Evolutionary conservation across 805 yeast species (phyloP), one percentile per base, ranked within the genome.

Genomic region (Lachancea cidri): DNA sequence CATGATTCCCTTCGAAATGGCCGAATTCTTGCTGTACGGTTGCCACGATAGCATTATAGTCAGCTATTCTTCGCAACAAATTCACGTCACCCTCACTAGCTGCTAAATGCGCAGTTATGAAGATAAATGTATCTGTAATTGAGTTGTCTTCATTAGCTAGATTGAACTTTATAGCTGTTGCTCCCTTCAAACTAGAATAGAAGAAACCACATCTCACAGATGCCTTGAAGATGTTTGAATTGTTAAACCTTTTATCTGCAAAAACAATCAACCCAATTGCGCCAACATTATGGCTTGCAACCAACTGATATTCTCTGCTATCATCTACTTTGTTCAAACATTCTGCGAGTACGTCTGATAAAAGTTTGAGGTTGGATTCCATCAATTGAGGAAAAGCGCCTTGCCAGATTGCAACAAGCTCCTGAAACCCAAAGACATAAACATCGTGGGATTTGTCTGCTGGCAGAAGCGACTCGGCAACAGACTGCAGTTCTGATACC

Each of bases 101-200:
- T 24, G 79, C 73, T 37, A 89, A 62, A 66, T 89, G 98, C 3
- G 81, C 75, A 30, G 71, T 65, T 2, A 82, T 79, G 64, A 87
- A 77, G 0, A 93, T 81, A 44, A 79, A 65, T 1, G 56, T 47
- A 27, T 58, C 62, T 13, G 39, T 33, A 4, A 25, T 33, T 67
- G 73, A 39, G 36, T 46, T 45, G 11, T 46, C 38, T 4, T 50
- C 47, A 1, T 47, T 48, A 3, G 39, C 38, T 1, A 52, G 15
- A 3, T 50, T 47, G n/a, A 84, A 52, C 33, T 89, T 64, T 1
- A 82, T 37, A 0, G 82, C 86, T 1, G 75, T 79, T 0, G 79
- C 89, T 0, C 95, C 96, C 58, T 89, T 89, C 52, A 85, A 57
- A 40, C 80, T 76, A 1, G 91, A 77, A 43, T 70, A 66, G 5